These are phyloP conservation scores for Lentinula detonsa DNA, from an alignment of 768 basidiomycete genomes.

Conservation along the genomic window DNA sequence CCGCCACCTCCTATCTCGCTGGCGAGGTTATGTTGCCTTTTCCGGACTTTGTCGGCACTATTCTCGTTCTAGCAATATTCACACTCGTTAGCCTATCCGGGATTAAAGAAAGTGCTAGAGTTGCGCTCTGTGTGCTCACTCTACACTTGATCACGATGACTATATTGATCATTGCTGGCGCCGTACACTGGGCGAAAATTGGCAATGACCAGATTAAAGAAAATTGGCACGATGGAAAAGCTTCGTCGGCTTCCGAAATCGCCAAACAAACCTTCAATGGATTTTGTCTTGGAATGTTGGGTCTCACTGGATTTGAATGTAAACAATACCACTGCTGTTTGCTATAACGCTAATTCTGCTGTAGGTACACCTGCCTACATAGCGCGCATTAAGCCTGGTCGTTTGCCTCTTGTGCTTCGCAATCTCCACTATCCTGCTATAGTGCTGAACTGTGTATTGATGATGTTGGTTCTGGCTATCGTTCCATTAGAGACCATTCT, in stretches of 20 bases:
- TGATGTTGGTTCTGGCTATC: conserved; percentile 54
- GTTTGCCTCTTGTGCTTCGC: conserved; percentile 54
- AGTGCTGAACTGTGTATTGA: conserved; percentile 46
- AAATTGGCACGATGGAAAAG: conserved; percentile 46
- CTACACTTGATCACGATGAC: conserved; percentile 62
- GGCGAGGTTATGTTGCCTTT: conserved; percentile 60
- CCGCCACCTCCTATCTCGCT: conserved; percentile 59
- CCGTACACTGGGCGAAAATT: conserved; percentile 42
- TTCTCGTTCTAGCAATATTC: conserved; percentile 50
- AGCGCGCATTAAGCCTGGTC: conserved; percentile 48
- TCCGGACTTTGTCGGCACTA: conserved; percentile 42
- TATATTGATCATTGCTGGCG: conserved; percentile 42
- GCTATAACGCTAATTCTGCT: background rate
- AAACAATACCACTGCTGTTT: conserved; percentile 7
- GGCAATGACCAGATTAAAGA: conserved; percentile 42
- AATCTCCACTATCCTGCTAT: conserved; percentile 61
- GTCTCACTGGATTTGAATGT: conserved; percentile 72
- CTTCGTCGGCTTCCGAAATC: conserved; percentile 23
- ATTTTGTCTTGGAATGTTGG: conserved; percentile 65
- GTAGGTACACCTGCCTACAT: conserved; percentile 60
- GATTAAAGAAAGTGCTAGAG: conserved; percentile 53
- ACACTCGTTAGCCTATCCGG: conserved; percentile 50
- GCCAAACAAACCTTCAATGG: conserved; percentile 55
- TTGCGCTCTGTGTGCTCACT: conserved; percentile 50
- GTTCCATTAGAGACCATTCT: conserved; percentile 47